Conservation (phyloP, 345 rosid genomes). For the Mercurialis annua region DNA sequence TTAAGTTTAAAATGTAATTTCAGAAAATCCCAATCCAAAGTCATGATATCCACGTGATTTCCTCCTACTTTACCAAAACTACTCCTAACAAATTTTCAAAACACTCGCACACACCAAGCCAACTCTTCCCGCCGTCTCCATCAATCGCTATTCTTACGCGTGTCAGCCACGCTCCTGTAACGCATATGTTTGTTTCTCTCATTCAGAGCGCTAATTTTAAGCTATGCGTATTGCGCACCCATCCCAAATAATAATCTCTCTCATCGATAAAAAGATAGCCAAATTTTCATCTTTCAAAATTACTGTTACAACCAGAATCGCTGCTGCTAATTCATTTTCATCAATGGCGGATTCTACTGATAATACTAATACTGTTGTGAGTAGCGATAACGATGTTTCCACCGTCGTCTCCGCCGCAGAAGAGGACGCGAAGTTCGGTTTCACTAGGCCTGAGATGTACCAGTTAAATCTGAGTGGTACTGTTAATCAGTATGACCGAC, state of each 20-base stretch:
- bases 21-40: too few species aligned
- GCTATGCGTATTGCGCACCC: slow-evolving; percentile 35
- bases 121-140: too few species aligned
- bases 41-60: too few species aligned
- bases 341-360: slow-evolving; percentile 42
- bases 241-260: slow-evolving; percentile 8
- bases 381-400: slow-evolving; percentile 34
- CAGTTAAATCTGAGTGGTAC: slow-evolving; percentile 58
- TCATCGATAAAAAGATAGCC: not conserved
- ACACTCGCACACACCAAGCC: not conserved
- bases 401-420: slow-evolving; percentile 34
- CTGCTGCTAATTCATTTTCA: not conserved
- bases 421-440: slow-evolving; percentile 61
- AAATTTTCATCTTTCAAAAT: not conserved
- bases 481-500: slow-evolving; percentile 68
- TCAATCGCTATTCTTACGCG: not conserved
- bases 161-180: not conserved
- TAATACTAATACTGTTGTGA: too few species aligned
- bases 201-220: too few species aligned
- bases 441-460: slow-evolving; percentile 80
- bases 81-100: not conserved
- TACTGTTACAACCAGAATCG: not conserved
- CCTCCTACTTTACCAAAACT: not conserved
- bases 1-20: too few species aligned
- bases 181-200: not conserved